Evolutionary conservation across 169 alveolate genomes (phyloP), one percentile per base, ranked within the genome.

Genomic region (Plasmodium reichenowi): DNA sequence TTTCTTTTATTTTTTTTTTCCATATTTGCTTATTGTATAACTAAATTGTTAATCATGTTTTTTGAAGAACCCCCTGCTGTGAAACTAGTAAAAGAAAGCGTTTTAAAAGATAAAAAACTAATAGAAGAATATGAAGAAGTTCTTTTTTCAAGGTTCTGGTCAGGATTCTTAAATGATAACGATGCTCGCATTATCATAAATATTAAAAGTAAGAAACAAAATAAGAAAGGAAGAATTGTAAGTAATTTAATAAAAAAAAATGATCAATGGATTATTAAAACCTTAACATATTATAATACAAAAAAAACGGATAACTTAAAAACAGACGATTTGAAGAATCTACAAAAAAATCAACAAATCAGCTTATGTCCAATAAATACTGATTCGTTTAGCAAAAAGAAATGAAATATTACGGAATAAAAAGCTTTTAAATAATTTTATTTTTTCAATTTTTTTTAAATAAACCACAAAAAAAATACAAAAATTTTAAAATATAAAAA

Each of bases 261-360:
- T 38, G 72, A 80, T 26, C 50, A 68, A 7, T 80, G 91, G 91
- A 3, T 38, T 29, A 68, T 80, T 54, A 80, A 68, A 71, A 80
- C 91, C 15, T 58, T 80, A 68, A 80, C 91, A 43, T 80, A 80
- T 68, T 80, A 80, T 71, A 58, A 71, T 7, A 62, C 59, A 56
- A 80, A 80, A 68, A 80, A 56, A 56, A 80, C 67, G 67, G 85
- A 80, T n/a, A 56, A 80, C 22, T 67, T 80, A 38, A 8, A 80
- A 43, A 80, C 91, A 17, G 91, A 80, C 48, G 91, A 80, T 26
- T 68, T 80, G 73, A 80, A 80, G 62, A 80, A 72, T 3, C 20
- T 80, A 48, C 54, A 54, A 48, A 22, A 45, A 22, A 22, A 5
- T 3, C 6, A 54, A 38, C 74, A 76, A 8, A 54, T 12, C 9